These are phyloP conservation scores for Aureobasidium sp. DNA, from an alignment of 2,329 filamentous ascomycete species.

Conservation along the genomic window DNA sequence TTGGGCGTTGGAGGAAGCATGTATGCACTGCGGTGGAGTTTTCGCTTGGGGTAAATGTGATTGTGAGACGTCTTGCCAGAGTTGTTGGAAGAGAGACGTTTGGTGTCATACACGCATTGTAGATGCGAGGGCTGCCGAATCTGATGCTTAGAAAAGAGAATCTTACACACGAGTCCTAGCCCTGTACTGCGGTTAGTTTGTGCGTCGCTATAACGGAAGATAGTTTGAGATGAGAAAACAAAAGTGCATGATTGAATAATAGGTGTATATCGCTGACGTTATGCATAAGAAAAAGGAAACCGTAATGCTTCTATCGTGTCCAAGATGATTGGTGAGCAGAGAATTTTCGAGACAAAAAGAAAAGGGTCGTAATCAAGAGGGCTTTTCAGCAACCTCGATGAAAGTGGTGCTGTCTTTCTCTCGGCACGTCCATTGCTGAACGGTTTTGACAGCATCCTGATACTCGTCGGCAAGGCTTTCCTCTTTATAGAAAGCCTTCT, in stretches of 20 bases:
- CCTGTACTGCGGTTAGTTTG: background rate
- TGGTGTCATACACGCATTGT: constrained; percentile 14
- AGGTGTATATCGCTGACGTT: background rate
- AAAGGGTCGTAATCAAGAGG: background rate
- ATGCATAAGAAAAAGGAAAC: background rate
- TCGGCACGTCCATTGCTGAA: background rate
- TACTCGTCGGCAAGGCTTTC: constrained; percentile 3
- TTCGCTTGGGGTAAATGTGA: constrained; percentile 12
- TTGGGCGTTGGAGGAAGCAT: constrained; percentile 11
- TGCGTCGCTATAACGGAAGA: background rate
- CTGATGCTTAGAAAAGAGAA: background rate
- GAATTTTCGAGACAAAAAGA: background rate
- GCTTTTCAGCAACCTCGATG: background rate
- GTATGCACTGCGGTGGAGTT: constrained; percentile 16
- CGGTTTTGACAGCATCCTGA: background rate
- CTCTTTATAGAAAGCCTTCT: constrained; percentile 12
- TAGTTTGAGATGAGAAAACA: background rate
- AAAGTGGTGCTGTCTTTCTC: background rate
- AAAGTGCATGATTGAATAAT: background rate
- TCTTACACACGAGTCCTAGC: background rate
- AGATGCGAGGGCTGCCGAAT: background rate
- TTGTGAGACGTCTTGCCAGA: constrained; percentile 9
- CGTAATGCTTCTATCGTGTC: constrained; percentile 4
- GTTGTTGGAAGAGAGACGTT: constrained; percentile 14
- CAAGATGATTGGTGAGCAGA: background rate